Evolutionary conservation across 495 filamentous ascomycete species (phyloP).

Genomic region (Neurospora africana): DNA sequence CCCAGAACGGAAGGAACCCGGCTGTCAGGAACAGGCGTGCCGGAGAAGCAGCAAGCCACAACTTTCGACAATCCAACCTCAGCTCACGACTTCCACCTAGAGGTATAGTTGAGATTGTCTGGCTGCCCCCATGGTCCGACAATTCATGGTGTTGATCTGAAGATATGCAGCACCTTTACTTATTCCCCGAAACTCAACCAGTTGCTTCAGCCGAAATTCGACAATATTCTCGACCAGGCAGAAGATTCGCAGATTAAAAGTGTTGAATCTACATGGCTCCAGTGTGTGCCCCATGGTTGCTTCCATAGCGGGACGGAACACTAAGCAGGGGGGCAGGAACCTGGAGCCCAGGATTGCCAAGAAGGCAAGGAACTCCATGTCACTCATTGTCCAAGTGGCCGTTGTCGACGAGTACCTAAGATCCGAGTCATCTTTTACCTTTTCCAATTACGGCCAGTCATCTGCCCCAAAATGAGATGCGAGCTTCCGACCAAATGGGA

Average conservation of each 20-base stretch:
- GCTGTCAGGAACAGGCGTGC: not conserved
- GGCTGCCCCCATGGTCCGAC: not conserved
- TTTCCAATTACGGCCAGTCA: not conserved
- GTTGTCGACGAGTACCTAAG: not conserved
- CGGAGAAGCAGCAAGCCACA: not conserved
- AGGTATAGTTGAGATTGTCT: not conserved
- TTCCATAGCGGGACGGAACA: not conserved
- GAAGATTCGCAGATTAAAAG: not conserved
- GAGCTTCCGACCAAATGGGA: not conserved
- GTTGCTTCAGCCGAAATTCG: not conserved
- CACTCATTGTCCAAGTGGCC: not conserved
- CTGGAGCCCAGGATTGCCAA: not conserved
- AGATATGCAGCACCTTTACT: not conserved
- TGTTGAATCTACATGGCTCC: not conserved
- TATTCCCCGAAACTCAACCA: not conserved
- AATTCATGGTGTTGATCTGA: not conserved
- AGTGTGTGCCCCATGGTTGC: not conserved
- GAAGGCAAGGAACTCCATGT: not conserved
- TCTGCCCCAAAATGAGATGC: not conserved
- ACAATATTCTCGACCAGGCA: not conserved
- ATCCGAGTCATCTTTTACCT: not conserved
- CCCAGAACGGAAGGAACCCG: not conserved
- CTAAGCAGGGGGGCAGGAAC: not conserved
- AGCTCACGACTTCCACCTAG: not conserved
- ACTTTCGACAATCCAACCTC: not conserved